Conservation (phyloP, 495 filamentous ascomycete species). For the Neurospora sublineolata region DNA sequence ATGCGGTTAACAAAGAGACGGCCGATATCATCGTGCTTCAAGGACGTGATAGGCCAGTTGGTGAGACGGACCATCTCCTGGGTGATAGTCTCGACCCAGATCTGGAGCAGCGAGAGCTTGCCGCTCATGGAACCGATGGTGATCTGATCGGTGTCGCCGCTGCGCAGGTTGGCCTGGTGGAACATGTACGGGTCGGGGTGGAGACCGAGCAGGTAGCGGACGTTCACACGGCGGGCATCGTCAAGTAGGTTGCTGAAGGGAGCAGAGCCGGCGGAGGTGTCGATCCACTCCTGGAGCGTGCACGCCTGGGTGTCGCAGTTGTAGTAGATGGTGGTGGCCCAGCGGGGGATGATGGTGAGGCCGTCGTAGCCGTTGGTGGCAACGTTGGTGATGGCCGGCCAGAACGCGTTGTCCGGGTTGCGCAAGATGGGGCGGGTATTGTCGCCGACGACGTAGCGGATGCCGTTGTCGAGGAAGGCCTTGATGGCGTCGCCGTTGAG, state of each 20-base stretch:
- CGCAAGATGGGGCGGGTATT: conserved; percentile 44
- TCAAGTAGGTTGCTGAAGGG: conserved; percentile 37
- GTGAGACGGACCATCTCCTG: conserved; percentile 47
- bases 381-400: conserved; percentile 44
- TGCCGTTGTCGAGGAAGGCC: conserved; percentile 48
- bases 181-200: conserved; percentile 41
- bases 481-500: conserved; percentile 53
- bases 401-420: conserved; percentile 39
- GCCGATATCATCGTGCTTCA: conserved; percentile 47
- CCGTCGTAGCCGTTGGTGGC: conserved; percentile 44
- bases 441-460: conserved; percentile 50
- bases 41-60: conserved; percentile 45
- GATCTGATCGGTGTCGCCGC: conserved; percentile 32
- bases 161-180: conserved; percentile 50
- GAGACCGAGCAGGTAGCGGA: conserved; percentile 44
- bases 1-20: conserved; percentile 38
- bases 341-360: conserved; percentile 47
- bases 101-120: conserved; percentile 45
- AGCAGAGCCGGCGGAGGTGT: conserved; percentile 42
- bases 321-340: conserved; percentile 54
- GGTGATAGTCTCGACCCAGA: conserved; percentile 48
- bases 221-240: conserved; percentile 39
- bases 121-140: conserved; percentile 40
- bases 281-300: conserved; percentile 48
- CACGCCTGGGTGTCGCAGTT: conserved; percentile 48